A percentile compares a stretch with the other conserved stretches of the same genome.
Evolutionary conservation across 495 filamentous ascomycete genomes (phyloP).

Genomic region (Neurospora terricola): DNA sequence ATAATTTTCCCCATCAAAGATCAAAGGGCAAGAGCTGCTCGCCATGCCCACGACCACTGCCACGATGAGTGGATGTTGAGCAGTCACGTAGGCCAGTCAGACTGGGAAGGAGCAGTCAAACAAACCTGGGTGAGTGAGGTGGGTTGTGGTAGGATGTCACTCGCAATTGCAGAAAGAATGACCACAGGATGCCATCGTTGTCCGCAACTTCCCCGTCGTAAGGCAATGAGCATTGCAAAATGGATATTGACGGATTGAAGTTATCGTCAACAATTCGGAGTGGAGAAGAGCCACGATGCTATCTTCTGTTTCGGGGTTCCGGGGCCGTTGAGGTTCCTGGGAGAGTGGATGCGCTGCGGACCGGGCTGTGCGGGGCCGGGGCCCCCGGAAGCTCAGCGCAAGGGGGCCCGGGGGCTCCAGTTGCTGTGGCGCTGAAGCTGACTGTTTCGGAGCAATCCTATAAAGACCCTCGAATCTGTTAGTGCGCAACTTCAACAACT

Average conservation of each 20-base stretch:
- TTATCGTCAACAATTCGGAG: neutral
- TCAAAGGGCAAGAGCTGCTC: neutral
- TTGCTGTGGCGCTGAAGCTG: neutral
- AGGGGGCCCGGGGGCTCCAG: neutral
- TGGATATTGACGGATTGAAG: neutral
- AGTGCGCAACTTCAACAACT: neutral
- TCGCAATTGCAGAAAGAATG: neutral
- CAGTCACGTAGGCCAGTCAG: neutral
- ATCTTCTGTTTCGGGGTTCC: neutral
- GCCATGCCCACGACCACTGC: neutral
- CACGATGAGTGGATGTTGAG: neutral
- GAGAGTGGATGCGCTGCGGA: neutral
- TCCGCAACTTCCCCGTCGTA: neutral
- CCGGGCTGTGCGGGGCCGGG: neutral
- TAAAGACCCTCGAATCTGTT: neutral
- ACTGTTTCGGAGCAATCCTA: neutral
- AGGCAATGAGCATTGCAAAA: neutral
- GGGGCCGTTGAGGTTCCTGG: neutral
- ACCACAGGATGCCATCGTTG: neutral
- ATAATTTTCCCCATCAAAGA: neutral
- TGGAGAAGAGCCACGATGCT: neutral
- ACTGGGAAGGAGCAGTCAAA: neutral
- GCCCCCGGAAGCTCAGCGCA: neutral
- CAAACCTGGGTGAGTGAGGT: neutral
- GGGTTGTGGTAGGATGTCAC: neutral